Base-by-base conservation (phyloP, 2,329 filamentous ascomycete species). In the Penicillium sp. region DNA sequence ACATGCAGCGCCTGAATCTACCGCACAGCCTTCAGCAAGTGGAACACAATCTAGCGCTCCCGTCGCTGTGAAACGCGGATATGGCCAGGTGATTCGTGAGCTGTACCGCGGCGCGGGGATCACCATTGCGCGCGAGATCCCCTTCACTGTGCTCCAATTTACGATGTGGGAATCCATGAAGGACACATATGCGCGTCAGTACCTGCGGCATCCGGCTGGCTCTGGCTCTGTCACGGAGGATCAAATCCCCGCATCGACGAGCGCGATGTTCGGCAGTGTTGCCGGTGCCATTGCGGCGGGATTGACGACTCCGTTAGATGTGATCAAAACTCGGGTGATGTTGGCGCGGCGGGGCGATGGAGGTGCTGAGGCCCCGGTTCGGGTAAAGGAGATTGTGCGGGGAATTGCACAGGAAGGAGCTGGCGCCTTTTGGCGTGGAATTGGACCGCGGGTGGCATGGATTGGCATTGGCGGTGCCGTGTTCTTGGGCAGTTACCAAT, bases 251-350 rank as follows among this genome's bases (percentile, higher is more conserved):
- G 88, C 84, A 0, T 66, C 75, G 2, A 88, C 95, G 67, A 92
- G 85, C 51, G 92, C 84, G 0, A 54, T 92, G 28, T 90, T 92
- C 62, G 92, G 92, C 0, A 89, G 84, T 53, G 58, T 88, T 23
- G 80, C 87, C 0, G 92, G 92, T 1, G 88, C 82, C 1, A 73
- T 95, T 26, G 88, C 92, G 0, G 92, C 92, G 0, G 90, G 78
- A 0, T 61, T 90, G 42, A 98, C 92, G 15, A 98, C 92, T 35
- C 92, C 92, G 26, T 68, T 98, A 46, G 92, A 98, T 66, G 92
- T 98, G 45, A 72, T 98, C 51, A 98, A 98, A 78, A 98, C 92
- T 48, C 74, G 92, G 48, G 82, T 96, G 66, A 98, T 98, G 92
- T 71, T 98, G 51, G 83, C 85, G 10, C 75, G 79, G 55, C 60